Evolutionary conservation across 805 yeast genomes (phyloP), one percentile per base, ranked within the genome.

Genomic region (Spathaspora sp.): DNA sequence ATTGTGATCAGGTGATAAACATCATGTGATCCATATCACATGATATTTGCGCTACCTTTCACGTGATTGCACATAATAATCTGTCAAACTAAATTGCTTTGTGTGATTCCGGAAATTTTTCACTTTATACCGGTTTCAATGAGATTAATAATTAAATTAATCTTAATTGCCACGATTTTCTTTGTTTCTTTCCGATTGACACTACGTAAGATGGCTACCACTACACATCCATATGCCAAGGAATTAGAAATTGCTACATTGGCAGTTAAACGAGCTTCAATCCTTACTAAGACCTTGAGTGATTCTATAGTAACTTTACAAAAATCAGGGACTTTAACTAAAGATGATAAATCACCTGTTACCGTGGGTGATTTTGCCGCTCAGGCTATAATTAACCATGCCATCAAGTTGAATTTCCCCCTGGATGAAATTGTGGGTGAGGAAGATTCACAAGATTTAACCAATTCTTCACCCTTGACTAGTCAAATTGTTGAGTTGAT

Each of bases 281-380:
- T 80, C 17, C 75, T 93, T 52, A 90, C 97, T 19, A 80, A 81
- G 61, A 74, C 75, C 60, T 81, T 81, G 54, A 83, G 81, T 67
- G 86, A 85, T 78, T 59, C 78, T 66, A 59, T 78, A 73, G 58
- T 76, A 61, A 58, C 71, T 64, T 64, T 79, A 61, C 55, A 67
- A 68, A 53, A 76, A 70, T 55, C 87, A 20, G 77, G 77, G 5
- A 76, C 89, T 46, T 80, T 90, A 51, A 85, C 90, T 54, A 94
- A 94, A 65, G 79, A 80, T 42, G 99, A 93, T 66, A 82, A 84
- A 55, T 89, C 97, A 1, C 99, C 99, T 1, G 99, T 94, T 14
- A 94, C 99, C 1, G 76, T 89, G 51, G 99, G 98, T 16, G 99
- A 94, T 67, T 94, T 87, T 64, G 97, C 96, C 3, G 92, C 97